Conservation (phyloP, 768 basidiomycete species). For the Neoboletus subvelutipes region DNA sequence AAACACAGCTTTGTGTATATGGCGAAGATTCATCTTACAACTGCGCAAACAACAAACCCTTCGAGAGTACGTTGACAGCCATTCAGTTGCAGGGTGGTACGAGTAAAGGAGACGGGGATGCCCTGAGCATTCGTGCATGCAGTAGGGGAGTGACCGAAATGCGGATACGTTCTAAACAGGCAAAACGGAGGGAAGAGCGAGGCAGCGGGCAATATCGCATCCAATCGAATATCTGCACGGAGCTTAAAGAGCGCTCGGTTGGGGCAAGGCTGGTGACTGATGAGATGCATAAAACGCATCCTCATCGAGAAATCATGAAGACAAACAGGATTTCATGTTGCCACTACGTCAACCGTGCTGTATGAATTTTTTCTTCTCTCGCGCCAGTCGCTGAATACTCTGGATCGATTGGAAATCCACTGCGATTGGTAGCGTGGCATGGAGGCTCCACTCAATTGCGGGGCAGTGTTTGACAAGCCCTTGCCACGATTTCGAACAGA, state of each 20-base stretch:
- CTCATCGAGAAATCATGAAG: slow-evolving; percentile 11
- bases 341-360: slow-evolving; percentile 2
- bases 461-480: slow-evolving; percentile 26
- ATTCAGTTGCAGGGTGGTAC: slow-evolving; percentile 2
- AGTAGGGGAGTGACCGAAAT: slow-evolving; percentile 8
- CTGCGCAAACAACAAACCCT: slow-evolving; percentile 21
- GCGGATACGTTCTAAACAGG: slow-evolving; percentile 17
- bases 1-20: slow-evolving; percentile 11
- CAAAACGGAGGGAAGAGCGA: slow-evolving; percentile 16
- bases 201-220: slow-evolving; percentile 21
- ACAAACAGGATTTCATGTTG: slow-evolving; percentile 10
- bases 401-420: slow-evolving; percentile 8
- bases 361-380: not conserved
- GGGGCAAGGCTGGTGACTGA: slow-evolving; percentile 8
- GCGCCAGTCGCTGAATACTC: slow-evolving; percentile 19
- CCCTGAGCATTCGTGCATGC: slow-evolving; percentile 12
- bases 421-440: slow-evolving; percentile 8
- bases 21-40: slow-evolving; percentile 25
- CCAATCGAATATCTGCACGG: slow-evolving; percentile 20
- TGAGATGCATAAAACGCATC: slow-evolving; percentile 8
- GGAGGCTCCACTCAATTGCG: slow-evolving; percentile 7
- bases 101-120: slow-evolving; percentile 7
- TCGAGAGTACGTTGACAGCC: slow-evolving; percentile 7
- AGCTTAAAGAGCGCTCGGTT: slow-evolving; percentile 24
- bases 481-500: slow-evolving; percentile 20